Base-by-base conservation (phyloP, 1,139 yeast genomes). In the Oligophagozyma castellii region DNA sequence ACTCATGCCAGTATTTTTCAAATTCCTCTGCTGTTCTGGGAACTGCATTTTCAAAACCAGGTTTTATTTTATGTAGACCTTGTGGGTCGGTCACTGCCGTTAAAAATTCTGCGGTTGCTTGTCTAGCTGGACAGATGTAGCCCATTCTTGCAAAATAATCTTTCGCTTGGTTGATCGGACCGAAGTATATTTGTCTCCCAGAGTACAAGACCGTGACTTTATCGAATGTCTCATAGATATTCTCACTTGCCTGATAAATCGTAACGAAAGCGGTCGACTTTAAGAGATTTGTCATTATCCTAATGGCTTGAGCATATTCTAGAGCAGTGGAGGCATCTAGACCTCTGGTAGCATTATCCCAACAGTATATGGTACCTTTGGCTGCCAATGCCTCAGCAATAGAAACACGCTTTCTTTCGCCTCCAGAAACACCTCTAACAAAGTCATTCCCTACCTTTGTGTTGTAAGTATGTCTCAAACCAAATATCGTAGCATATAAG, bases 391-490 rank as follows among this genome's bases (percentile, higher is more conserved):
- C 71, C 46, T 66, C 72, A 15, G 80, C 80, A 43, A 78, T 73
- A 4, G 86, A 75, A 14, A 78, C 89, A 55, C 92, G 73, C 55
- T 77, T 77, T 43, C 89, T 65, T 56, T 78, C 89, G 58, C 92
- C 92, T 44, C 92, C 92, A 26, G 86, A 75, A 20, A 78, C 80
- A 54, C 92, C 92, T 45, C 86, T 66, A 25, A 77, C 67, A 33
- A 65, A 68, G 44, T 76, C 81, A 46, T 71, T 67, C 33, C 86
- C 86, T 19, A 76, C 84, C 40, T 67, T 65, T 16, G 84, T 74
- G 47, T 73, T 63, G 36, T 66, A 62, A n/a, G 80, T 74, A 44
- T 75, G 83, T 24, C 66, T 56, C 28, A 76, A 58, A 16, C 77
- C 77, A 38, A 67, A 70, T 16, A 64, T 55, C 0, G 73, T 67